These are phyloP conservation scores for Ceratocystis huliohia DNA, from an alignment of 2,329 filamentous ascomycete species.

Conservation along the genomic window DNA sequence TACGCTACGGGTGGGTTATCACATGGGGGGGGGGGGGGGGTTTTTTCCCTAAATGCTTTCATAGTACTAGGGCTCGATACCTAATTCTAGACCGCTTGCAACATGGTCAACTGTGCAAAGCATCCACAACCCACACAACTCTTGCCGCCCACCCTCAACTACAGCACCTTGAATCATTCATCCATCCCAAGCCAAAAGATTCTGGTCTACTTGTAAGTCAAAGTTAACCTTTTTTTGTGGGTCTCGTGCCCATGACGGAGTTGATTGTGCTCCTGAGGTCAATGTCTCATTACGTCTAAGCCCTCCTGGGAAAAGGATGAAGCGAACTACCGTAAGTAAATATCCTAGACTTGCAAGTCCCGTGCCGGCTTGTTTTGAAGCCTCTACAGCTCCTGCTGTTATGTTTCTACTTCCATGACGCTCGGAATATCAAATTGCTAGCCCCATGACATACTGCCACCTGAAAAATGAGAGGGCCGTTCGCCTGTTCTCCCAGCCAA, in stretches of 20 bases:
- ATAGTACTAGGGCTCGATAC: background rate
- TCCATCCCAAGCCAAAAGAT: background rate
- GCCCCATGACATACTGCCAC: slow-evolving; percentile 3
- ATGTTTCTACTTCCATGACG: background rate
- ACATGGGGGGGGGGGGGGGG: no score
- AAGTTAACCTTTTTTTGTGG: background rate
- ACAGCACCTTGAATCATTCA: background rate
- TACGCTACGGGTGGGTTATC: background rate
- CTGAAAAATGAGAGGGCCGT: background rate
- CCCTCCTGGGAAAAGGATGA: background rate
- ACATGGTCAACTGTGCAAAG: background rate
- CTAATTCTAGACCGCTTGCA: background rate
- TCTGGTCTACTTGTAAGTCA: background rate
- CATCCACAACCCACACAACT: background rate
- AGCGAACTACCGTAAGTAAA: background rate
- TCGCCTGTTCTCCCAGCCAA: background rate
- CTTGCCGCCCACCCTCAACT: background rate
- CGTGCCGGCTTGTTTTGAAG: background rate
- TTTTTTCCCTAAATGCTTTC: background rate
- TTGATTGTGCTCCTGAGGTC: background rate
- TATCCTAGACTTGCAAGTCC: background rate
- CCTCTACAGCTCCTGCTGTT: background rate
- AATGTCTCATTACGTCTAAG: background rate
- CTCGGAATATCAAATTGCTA: background rate
- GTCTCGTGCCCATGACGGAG: background rate